These are phyloP conservation scores for Stagonosporopsis chrysanthemi DNA, from an alignment of 2,329 filamentous ascomycete genomes.

Conservation along the genomic window DNA sequence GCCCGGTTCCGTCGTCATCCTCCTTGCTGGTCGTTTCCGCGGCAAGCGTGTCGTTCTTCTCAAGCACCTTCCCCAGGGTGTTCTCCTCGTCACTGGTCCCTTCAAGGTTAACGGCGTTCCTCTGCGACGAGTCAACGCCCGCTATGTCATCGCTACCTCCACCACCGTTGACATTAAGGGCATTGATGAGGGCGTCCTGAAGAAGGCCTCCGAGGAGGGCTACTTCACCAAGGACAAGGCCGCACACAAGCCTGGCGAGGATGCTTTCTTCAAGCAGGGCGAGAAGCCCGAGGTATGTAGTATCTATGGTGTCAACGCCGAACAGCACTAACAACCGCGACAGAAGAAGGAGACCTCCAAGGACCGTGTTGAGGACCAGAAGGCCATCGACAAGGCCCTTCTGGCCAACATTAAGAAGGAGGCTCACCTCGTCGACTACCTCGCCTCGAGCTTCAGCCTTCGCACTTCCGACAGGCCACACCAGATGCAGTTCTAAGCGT, in stretches of 20 bases:
- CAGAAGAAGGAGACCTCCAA: constrained; percentile 97
- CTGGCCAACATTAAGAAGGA: constrained; percentile 98
- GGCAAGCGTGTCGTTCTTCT: constrained; percentile 99
- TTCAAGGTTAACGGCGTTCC: constrained; percentile 99
- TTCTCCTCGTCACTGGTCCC: constrained; percentile 97
- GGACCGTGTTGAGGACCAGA: constrained; percentile 95
- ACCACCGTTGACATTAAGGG: constrained; percentile 84
- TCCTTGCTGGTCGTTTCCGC: constrained; percentile 98
- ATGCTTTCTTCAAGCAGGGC: constrained; percentile 99
- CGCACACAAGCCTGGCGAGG: constrained; percentile 95
- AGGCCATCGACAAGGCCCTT: constrained; percentile 96
- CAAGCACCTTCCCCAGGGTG: constrained; percentile 96
- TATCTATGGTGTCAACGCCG: neutral
- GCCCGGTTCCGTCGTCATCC: constrained; percentile 96
- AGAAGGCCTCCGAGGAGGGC: constrained; percentile 81
- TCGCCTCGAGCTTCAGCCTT: constrained; percentile 95
- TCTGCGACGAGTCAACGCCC: constrained; percentile 89
- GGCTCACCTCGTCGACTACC: constrained; percentile 90
- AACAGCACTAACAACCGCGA: constrained; percentile 27
- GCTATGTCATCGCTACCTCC: constrained; percentile 92
- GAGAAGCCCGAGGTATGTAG: constrained; percentile 91
- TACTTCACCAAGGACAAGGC: constrained; percentile 98
- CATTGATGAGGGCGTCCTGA: constrained; percentile 73
- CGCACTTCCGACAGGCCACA: constrained; percentile 99
- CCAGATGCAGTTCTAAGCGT: constrained; percentile 94